Conservation (phyloP, 306 rosid genomes). For the Trifolium repens region DNA sequence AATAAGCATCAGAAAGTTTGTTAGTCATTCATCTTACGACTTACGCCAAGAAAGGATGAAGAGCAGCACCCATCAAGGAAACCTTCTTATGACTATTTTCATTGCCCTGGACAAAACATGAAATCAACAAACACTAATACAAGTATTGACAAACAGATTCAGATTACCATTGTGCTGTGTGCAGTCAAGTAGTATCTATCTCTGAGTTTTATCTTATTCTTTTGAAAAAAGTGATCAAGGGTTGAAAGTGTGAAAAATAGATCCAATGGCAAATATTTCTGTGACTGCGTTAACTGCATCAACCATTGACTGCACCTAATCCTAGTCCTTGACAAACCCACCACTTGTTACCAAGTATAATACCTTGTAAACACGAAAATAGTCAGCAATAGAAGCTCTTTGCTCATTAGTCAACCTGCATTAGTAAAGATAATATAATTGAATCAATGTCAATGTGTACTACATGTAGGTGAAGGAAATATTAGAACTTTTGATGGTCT, state of each 20-base stretch:
- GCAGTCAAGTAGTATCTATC: neutral
- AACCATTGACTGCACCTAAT: neutral
- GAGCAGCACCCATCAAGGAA: slow-evolving; percentile 62
- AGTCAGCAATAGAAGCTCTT: slow-evolving; percentile 82
- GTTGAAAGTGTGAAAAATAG: neutral
- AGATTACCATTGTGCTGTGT: neutral
- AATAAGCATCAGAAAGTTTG: slow-evolving; percentile 40
- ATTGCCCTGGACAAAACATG: slow-evolving; percentile 70
- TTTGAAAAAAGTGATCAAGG: neutral
- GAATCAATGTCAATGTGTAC: slow-evolving; percentile 8
- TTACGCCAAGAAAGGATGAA: slow-evolving; percentile 86
- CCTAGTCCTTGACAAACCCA: slow-evolving; percentile 16
- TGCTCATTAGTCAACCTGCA: slow-evolving; percentile 84
- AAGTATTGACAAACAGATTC: slow-evolving; percentile 22
- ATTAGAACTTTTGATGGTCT: slow-evolving; percentile 1
- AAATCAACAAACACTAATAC: slow-evolving; percentile 19
- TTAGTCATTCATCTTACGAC: slow-evolving; percentile 42
- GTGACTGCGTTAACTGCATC: neutral
- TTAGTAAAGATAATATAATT: slow-evolving; percentile 35
- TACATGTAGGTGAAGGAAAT: slow-evolving; percentile 18
- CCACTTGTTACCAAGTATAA: neutral
- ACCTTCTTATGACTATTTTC: slow-evolving; percentile 86
- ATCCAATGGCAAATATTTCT: neutral
- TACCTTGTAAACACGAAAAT: slow-evolving; percentile 90
- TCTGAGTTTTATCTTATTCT: neutral